Conservation (phyloP, 352 stramenopile genomes). For the Globisporangium lucens region DNA sequence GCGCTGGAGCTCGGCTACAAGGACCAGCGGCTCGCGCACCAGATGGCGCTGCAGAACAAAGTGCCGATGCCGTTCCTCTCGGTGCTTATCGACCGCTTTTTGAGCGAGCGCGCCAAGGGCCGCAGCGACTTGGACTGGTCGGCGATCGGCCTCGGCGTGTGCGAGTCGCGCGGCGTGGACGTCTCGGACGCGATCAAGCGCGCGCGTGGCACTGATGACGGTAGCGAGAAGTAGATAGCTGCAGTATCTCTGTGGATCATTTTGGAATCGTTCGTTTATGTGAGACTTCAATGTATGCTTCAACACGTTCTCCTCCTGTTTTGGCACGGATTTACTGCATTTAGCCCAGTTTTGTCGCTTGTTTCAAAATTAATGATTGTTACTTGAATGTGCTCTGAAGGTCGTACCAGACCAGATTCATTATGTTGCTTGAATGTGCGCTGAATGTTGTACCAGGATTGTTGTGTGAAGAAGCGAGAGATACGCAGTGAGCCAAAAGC, state of each 20-base stretch:
- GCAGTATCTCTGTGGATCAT: not conserved
- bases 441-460: not conserved
- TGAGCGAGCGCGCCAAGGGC: constrained; percentile 54
- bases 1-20: constrained; percentile 72
- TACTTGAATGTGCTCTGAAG: not conserved
- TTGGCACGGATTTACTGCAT: not conserved
- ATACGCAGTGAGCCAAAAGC: not conserved
- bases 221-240: not conserved
- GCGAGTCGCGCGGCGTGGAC: constrained; percentile 57
- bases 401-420: not conserved
- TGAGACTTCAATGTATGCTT: not conserved
- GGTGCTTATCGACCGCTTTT: constrained; percentile 68
- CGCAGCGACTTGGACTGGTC: constrained; percentile 73
- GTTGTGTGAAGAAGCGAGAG: not conserved
- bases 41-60: constrained; percentile 47
- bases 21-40: constrained; percentile 57
- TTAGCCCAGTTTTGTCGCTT: not conserved
- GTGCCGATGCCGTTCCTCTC: constrained; percentile 79
- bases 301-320: not conserved
- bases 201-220: constrained; percentile 18
- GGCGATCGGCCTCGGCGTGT: constrained; percentile 59
- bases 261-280: not conserved
- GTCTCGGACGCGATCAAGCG: constrained; percentile 36
- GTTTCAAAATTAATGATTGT: too few species aligned
- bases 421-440: not conserved